A percentile compares a stretch with the other conserved stretches of the same genome.
phyloP scores from a whole-genome alignment of 495 filamentous ascomycete species.

The Acidomyces sp. region DNA sequence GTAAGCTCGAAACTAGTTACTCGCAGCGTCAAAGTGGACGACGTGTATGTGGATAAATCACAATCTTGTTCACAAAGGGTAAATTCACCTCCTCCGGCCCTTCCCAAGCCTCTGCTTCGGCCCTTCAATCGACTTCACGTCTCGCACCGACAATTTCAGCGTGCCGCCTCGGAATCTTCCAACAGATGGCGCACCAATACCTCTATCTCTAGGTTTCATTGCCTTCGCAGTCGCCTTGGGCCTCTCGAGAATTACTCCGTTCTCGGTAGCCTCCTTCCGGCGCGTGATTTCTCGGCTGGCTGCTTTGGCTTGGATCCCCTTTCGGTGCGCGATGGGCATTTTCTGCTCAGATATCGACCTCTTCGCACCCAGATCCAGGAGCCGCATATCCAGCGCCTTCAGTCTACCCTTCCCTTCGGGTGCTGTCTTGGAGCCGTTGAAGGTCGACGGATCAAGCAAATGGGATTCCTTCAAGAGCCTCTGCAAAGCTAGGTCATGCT shows the following conservation, averaged over 20 bases:
- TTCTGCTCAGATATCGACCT: constrained; percentile 59
- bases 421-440: constrained; percentile 23
- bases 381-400: constrained; percentile 68
- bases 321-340: constrained; percentile 71
- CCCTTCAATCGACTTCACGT: constrained; percentile 57
- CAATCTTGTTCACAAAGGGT: no score
- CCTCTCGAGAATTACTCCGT: constrained; percentile 79
- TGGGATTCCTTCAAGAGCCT: constrained; percentile 84
- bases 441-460: constrained; percentile 55
- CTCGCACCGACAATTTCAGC: constrained; percentile 62
- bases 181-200: constrained; percentile 59
- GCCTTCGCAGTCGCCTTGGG: constrained; percentile 27
- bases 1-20: no score
- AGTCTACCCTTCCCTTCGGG: constrained; percentile 51
- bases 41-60: no score
- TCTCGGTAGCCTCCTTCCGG: constrained; percentile 68
- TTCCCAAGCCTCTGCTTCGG: constrained; percentile 9
- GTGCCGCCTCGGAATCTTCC: constrained; percentile 71
- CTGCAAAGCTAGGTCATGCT: constrained; percentile 86
- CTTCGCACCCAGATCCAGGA: constrained; percentile 70
- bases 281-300: constrained; percentile 52
- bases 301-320: constrained; percentile 60
- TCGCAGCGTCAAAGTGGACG: no score
- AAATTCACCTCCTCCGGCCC: constrained; percentile 2
- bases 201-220: constrained; percentile 43